Percentiles rank a stretch among this genome's conserved stretches.
phyloP scores from a whole-genome alignment of 2,329 filamentous ascomycete species.

The Diplodia seriata region DNA sequence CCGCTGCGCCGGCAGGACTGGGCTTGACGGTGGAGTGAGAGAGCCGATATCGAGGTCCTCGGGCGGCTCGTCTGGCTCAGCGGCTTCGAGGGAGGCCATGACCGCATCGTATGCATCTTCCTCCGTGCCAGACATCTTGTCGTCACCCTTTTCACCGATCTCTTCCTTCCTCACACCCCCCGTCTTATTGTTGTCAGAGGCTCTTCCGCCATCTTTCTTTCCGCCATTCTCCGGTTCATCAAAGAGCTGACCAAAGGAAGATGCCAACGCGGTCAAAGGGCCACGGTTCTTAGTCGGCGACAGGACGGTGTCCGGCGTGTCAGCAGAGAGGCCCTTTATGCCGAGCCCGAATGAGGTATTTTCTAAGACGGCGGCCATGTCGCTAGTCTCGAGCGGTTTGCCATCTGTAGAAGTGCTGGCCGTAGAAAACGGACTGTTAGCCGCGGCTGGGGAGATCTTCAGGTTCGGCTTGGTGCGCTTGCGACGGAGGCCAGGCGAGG shows the following conservation, averaged over 20 bases:
- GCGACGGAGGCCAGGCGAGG: conserved; percentile 12
- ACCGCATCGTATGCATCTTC: background rate
- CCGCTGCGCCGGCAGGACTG: background rate
- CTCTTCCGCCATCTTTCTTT: background rate
- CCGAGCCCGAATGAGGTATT: conserved; percentile 6
- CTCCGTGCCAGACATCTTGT: background rate
- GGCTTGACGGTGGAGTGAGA: background rate
- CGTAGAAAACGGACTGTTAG: conserved; percentile 10
- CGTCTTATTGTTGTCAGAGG: background rate
- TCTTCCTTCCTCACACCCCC: background rate
- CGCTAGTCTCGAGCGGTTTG: background rate
- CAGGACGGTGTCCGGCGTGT: background rate
- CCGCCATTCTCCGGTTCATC: background rate
- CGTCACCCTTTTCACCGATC: no score
- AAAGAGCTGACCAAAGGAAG: conserved; percentile 9
- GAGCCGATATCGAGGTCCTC: conserved; percentile 8
- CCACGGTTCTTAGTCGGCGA: background rate
- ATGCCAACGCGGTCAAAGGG: conserved; percentile 1
- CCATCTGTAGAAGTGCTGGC: background rate
- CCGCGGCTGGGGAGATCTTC: background rate
- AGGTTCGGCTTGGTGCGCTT: conserved; percentile 22
- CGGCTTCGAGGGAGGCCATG: conserved; percentile 11
- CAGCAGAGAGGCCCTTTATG: conserved; percentile 4
- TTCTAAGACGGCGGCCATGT: background rate
- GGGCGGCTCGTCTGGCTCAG: background rate